Conservation (phyloP, 305 asterid species). For the Fraxinus dipetala region DNA sequence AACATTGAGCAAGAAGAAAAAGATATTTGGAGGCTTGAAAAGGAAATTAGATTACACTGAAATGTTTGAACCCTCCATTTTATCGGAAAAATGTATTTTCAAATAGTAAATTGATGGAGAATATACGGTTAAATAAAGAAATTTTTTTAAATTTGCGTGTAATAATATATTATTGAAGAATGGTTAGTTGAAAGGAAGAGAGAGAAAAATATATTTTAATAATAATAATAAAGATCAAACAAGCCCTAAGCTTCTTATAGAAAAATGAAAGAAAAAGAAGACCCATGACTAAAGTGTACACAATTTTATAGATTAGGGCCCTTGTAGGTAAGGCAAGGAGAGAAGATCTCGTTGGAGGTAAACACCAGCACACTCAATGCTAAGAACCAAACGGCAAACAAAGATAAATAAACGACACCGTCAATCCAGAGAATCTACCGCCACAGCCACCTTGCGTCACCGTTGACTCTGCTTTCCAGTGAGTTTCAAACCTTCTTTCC, state of each 20-base stretch:
- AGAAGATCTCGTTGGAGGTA: neutral
- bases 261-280: neutral
- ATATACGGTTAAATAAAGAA: no score
- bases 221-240: no score
- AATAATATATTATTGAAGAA: no score
- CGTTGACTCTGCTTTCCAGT: conserved; percentile 37
- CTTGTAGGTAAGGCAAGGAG: neutral
- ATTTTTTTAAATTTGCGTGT: no score
- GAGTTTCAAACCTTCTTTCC: conserved; percentile 5
- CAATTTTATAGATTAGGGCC: neutral
- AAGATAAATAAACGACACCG: neutral
- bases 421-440: conserved; percentile 18
- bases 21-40: neutral
- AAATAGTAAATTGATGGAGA: no score
- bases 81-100: no score
- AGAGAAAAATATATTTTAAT: no score
- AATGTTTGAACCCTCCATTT: no score
- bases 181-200: no score
- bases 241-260: neutral
- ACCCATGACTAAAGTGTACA: neutral
- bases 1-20: neutral
- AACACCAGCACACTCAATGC: neutral
- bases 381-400: neutral
- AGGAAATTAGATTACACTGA: neutral
- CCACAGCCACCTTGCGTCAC: conserved; percentile 24